Evolutionary conservation across 805 yeast species (phyloP).

Genomic region (Yamadazyma nakazawae): DNA sequence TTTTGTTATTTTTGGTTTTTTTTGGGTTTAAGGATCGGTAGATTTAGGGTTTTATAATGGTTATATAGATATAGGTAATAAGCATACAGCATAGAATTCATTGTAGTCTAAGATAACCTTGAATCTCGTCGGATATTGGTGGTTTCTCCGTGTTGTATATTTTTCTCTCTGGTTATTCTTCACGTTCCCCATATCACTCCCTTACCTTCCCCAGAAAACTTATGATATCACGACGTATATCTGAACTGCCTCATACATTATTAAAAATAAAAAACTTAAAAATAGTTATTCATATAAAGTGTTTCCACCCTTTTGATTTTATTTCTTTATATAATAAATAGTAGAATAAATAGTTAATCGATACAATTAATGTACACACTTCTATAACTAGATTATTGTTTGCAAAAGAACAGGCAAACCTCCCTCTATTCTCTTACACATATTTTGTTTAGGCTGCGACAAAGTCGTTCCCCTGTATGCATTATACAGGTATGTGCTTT

Average conservation of each 20-base stretch:
- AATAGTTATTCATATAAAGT: too few species aligned
- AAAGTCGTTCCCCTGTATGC: background rate
- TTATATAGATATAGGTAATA: constrained; percentile 1
- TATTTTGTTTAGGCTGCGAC: background rate
- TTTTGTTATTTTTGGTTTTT: background rate
- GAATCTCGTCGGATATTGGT: background rate
- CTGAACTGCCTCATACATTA: too few species aligned
- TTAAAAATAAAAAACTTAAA: too few species aligned
- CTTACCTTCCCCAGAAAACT: background rate
- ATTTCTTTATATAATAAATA: background rate
- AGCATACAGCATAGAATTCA: background rate
- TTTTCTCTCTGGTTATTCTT: too few species aligned
- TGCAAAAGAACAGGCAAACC: background rate
- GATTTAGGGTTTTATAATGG: background rate
- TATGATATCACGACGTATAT: too few species aligned
- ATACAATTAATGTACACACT: background rate
- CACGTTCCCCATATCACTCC: too few species aligned
- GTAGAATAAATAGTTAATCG: background rate
- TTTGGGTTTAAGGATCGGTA: too few species aligned
- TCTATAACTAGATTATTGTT: background rate
- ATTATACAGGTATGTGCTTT: background rate
- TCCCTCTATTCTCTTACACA: too few species aligned
- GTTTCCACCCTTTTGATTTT: too few species aligned
- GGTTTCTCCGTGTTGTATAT: too few species aligned
- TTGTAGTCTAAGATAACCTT: too few species aligned